These are phyloP conservation scores for Malus hybrid DNA, from an alignment of 331 rosid species.

Conservation along the genomic window DNA sequence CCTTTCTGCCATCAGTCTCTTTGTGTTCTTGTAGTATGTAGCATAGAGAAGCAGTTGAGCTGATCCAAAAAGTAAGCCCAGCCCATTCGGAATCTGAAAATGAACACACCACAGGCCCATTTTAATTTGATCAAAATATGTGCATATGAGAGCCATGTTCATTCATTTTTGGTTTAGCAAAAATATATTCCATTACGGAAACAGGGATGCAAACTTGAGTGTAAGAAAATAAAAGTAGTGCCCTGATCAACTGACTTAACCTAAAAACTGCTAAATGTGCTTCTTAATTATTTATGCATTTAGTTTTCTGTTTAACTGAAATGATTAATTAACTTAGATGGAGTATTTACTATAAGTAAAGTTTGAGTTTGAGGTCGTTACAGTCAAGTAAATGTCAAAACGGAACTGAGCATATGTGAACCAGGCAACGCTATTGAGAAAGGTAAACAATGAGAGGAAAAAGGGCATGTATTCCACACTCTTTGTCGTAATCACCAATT, in stretches of 20 bases:
- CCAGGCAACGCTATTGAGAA: slow-evolving; percentile 78
- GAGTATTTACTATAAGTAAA: background rate
- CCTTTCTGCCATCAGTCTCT: slow-evolving; percentile 44
- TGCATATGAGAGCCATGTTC: background rate
- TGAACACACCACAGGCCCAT: background rate
- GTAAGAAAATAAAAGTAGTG: too few species aligned
- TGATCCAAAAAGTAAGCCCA: slow-evolving; percentile 45
- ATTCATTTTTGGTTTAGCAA: background rate
- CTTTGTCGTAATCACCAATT: slow-evolving; percentile 75
- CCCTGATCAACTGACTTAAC: too few species aligned
- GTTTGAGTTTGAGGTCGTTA: slow-evolving; percentile 9
- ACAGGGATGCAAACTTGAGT: too few species aligned
- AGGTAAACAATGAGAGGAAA: slow-evolving; percentile 58
- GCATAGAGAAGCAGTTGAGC: slow-evolving; percentile 68
- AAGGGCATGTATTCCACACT: slow-evolving; percentile 91
- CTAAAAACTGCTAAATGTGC: too few species aligned
- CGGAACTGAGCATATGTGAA: slow-evolving; percentile 63
- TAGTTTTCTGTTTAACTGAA: too few species aligned
- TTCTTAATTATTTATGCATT: too few species aligned
- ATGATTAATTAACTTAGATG: background rate
- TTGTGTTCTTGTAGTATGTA: slow-evolving; percentile 64
- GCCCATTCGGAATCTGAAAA: slow-evolving; percentile 76
- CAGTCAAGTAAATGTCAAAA: slow-evolving; percentile 66
- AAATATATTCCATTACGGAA: too few species aligned
- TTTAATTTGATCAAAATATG: background rate